Percentiles rank a stretch among this genome's conserved stretches.
phyloP scores from a whole-genome alignment of 306 rosid species.

The Hippophae tibetana region DNA sequence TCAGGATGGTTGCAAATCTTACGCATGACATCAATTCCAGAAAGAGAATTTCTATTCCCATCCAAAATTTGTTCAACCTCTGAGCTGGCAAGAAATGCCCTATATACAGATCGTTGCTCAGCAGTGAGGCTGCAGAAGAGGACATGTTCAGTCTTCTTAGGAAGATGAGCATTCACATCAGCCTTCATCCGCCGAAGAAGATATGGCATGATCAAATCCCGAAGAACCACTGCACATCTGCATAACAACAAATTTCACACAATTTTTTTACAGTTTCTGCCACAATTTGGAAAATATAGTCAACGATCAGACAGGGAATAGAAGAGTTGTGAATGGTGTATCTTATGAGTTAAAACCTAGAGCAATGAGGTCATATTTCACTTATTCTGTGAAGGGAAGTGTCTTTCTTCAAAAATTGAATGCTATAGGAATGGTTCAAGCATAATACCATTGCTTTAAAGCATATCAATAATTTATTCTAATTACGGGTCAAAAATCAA shows the following conservation, averaged over 20 bases:
- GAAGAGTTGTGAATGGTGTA: background rate
- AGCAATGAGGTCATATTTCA: no score
- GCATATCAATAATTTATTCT: background rate
- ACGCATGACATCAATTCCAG: slow-evolving; percentile 93
- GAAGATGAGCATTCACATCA: slow-evolving; percentile 84
- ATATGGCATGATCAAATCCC: slow-evolving; percentile 94
- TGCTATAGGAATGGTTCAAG: background rate
- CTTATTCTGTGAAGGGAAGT: background rate
- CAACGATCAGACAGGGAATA: background rate
- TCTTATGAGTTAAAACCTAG: background rate
- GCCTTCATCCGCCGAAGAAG: slow-evolving; percentile 97
- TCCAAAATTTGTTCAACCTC: slow-evolving; percentile 91
- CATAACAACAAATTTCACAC: slow-evolving; percentile 15
- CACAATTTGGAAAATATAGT: slow-evolving; percentile 1
- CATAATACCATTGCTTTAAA: background rate
- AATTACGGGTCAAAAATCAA: background rate
- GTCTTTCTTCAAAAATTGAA: background rate
- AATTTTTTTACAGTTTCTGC: slow-evolving; percentile 5
- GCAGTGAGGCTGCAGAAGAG: slow-evolving; percentile 84
- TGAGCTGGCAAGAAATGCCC: slow-evolving; percentile 97
- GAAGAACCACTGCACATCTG: slow-evolving; percentile 97
- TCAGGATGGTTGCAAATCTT: slow-evolving; percentile 98
- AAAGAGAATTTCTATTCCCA: slow-evolving; percentile 76
- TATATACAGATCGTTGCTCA: slow-evolving; percentile 79
- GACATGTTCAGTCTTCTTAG: slow-evolving; percentile 98